Evolutionary conservation across 352 stramenopile genomes (phyloP).

Genomic region (Ochromonadaceae sp.): DNA sequence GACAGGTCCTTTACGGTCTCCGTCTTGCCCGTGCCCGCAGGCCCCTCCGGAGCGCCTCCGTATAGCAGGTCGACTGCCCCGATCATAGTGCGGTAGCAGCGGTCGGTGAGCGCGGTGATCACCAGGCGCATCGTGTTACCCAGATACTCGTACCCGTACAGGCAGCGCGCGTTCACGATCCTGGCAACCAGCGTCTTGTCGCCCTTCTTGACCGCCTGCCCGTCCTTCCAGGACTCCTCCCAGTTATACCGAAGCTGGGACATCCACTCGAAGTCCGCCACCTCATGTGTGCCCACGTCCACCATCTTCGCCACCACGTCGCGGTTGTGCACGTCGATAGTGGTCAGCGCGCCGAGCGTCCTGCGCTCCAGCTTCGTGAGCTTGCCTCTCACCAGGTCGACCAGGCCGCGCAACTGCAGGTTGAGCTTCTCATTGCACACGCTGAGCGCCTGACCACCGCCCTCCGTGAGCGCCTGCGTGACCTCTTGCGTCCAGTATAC

Average conservation of each 20-base stretch:
- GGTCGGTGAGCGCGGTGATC: slow-evolving; percentile 73
- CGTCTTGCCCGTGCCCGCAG: slow-evolving; percentile 80
- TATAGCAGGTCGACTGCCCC: slow-evolving; percentile 81
- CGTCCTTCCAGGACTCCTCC: slow-evolving; percentile 39
- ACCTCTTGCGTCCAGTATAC: slow-evolving; percentile 85
- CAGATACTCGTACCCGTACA: slow-evolving; percentile 74
- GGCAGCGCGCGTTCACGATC: slow-evolving; percentile 74
- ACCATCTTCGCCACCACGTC: slow-evolving; percentile 80
- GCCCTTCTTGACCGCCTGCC: slow-evolving; percentile 38
- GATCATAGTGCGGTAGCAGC: slow-evolving; percentile 83
- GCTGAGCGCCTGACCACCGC: slow-evolving; percentile 48
- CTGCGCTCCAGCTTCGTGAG: slow-evolving; percentile 72
- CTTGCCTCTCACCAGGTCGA: slow-evolving; percentile 70
- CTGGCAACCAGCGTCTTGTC: slow-evolving; percentile 41
- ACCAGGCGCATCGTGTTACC: slow-evolving; percentile 73
- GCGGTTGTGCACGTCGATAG: slow-evolving; percentile 74
- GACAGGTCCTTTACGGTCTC: slow-evolving; percentile 83
- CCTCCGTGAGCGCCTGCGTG: slow-evolving; percentile 52
- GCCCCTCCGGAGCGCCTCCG: slow-evolving; percentile 66
- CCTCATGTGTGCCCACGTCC: slow-evolving; percentile 57
- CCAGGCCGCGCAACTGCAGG: slow-evolving; percentile 60
- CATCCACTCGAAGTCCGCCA: slow-evolving; percentile 79
- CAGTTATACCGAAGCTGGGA: slow-evolving; percentile 81
- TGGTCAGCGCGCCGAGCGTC: slow-evolving; percentile 72
- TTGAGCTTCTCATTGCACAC: slow-evolving; percentile 62